phyloP scores from a whole-genome alignment of 805 yeast species.

The Myxozyma lipomycoides region DNA sequence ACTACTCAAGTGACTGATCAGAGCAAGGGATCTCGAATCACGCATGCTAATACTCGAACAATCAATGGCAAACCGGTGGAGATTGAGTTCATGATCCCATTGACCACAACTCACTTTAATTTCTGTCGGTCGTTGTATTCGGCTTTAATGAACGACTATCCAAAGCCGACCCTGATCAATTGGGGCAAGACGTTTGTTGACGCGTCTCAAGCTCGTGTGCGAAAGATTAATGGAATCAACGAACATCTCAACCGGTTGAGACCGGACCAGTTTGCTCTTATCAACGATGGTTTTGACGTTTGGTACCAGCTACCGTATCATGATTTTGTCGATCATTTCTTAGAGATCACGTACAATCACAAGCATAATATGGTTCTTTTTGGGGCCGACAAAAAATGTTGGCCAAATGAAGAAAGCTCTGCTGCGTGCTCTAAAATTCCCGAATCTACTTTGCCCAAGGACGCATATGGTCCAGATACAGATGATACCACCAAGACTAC shows the following conservation, averaged over 20 bases:
- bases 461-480: constrained; percentile 22
- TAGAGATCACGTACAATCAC: constrained; percentile 5
- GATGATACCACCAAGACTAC: constrained; percentile 12
- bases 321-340: constrained; percentile 12
- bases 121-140: constrained; percentile 27
- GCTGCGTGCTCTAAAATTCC: constrained; percentile 25
- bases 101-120: constrained; percentile 24
- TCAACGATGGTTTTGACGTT: constrained; percentile 26
- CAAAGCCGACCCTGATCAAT: constrained; percentile 21
- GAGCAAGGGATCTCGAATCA: no score
- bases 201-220: constrained; percentile 21
- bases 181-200: constrained; percentile 6
- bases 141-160: constrained; percentile 22
- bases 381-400: constrained; percentile 29
- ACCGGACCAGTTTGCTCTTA: constrained; percentile 14
- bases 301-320: constrained; percentile 23
- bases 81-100: constrained; percentile 24
- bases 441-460: constrained; percentile 24
- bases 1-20: no score
- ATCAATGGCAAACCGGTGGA: constrained; percentile 15
- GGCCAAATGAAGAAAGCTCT: constrained; percentile 24
- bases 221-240: constrained; percentile 21
- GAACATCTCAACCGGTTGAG: constrained; percentile 14
- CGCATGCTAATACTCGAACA: not conserved
- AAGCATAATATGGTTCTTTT: constrained; percentile 11